A percentile compares a stretch with the other conserved stretches of the same genome.
Conservation (phyloP, 2,329 filamentous ascomycete species). For the Curvularia sp. region DNA sequence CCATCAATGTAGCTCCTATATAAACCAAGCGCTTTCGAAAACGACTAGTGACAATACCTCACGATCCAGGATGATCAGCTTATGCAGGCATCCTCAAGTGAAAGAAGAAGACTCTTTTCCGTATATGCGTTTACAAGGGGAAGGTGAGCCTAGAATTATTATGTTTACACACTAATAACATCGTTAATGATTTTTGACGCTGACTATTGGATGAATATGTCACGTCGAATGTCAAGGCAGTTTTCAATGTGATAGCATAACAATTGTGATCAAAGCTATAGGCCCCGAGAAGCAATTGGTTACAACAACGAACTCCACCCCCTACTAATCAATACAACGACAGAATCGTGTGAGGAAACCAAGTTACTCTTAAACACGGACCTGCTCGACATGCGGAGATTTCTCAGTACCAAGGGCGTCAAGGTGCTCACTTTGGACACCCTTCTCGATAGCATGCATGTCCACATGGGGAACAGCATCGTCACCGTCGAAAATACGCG, state of each 20-base stretch:
- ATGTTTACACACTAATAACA: too few relatives aligned
- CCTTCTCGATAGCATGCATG: slow-evolving; percentile 33
- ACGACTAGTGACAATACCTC: neutral
- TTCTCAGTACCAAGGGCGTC: slow-evolving; percentile 25
- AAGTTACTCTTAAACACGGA: slow-evolving; percentile 15
- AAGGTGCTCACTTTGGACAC: slow-evolving; percentile 24
- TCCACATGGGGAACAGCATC: slow-evolving; percentile 52
- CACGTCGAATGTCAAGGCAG: neutral
- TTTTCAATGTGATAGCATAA: neutral
- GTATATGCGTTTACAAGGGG: too few relatives aligned
- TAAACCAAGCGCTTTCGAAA: neutral
- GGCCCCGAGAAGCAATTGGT: neutral
- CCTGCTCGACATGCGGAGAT: slow-evolving; percentile 20
- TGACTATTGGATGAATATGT: neutral
- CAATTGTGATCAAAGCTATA: slow-evolving; percentile 3
- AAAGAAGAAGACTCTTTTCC: neutral
- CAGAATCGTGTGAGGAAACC: neutral
- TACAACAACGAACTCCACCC: neutral
- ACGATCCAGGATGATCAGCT: neutral
- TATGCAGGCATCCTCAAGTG: neutral
- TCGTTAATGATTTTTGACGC: too few relatives aligned
- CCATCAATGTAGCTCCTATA: neutral
- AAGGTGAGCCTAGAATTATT: too few relatives aligned
- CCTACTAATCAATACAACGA: neutral
- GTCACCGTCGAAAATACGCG: slow-evolving; percentile 72